Evolutionary conservation across 345 rosid genomes (phyloP).

Genomic region (Cardamine chenopodiifolia): DNA sequence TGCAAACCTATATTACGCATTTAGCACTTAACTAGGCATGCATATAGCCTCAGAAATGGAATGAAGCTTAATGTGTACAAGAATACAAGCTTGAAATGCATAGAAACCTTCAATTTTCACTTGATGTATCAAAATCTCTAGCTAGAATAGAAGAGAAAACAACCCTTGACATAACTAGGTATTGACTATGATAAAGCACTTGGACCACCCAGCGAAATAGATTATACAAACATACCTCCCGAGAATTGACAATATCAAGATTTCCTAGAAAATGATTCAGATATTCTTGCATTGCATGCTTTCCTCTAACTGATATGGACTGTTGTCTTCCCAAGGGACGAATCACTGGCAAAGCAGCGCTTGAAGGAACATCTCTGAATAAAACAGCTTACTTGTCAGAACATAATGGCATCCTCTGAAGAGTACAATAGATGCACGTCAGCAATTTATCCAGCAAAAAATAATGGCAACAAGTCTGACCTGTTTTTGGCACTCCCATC

Average conservation of each 20-base stretch:
- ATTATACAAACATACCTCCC: constrained; percentile 63
- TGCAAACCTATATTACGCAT: constrained; percentile 77
- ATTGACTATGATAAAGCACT: constrained; percentile 16
- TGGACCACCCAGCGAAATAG: constrained; percentile 1
- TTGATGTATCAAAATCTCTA: constrained; percentile 19
- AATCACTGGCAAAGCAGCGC: constrained; percentile 91
- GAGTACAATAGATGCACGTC: not conserved
- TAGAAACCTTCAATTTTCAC: constrained; percentile 3
- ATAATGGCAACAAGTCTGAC: constrained; percentile 44
- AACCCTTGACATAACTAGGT: constrained; percentile 27
- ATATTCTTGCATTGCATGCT: constrained; percentile 96
- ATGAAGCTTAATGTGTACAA: constrained; percentile 15
- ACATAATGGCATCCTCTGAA: not conserved
- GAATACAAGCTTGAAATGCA: constrained; percentile 20
- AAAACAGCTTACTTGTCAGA: constrained; percentile 44
- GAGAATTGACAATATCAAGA: constrained; percentile 91
- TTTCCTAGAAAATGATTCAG: constrained; percentile 91
- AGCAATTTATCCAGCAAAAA: constrained; percentile 20
- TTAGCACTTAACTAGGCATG: constrained; percentile 41
- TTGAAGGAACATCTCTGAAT: constrained; percentile 96
- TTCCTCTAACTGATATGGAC: constrained; percentile 86
- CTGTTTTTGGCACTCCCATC: constrained; percentile 85
- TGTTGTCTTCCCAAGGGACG: constrained; percentile 94
- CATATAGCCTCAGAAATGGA: constrained; percentile 18
- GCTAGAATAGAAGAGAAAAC: constrained; percentile 30